Percentiles rank a stretch among this genome's conserved stretches.
These are phyloP conservation scores for Gentiana straminea DNA, from an alignment of 257 asterid genomes.

Conservation along the genomic window DNA sequence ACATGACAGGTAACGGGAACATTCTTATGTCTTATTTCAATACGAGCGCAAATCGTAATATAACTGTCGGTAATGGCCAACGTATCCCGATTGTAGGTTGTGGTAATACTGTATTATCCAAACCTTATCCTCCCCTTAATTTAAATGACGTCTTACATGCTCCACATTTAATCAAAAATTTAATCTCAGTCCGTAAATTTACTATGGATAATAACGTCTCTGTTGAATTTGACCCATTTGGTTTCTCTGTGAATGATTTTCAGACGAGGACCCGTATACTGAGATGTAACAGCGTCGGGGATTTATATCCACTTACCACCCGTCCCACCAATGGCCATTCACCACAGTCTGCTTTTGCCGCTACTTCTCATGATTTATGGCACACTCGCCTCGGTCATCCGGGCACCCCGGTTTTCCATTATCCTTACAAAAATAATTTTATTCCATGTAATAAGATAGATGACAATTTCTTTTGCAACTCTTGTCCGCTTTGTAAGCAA, in stretches of 20 bases:
- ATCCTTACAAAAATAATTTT: background rate
- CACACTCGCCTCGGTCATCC: conserved; percentile 13
- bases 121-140: background rate
- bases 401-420: background rate
- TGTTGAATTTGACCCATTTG: conserved; percentile 8
- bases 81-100: background rate
- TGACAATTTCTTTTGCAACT: background rate
- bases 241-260: conserved; percentile 2
- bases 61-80: conserved; percentile 14
- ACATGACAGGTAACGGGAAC: background rate
- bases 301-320: conserved; percentile 4
- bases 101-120: background rate
- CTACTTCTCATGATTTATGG: background rate
- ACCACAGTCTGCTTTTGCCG: background rate
- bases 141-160: conserved; percentile 4
- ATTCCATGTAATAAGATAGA: background rate
- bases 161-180: conserved; percentile 6
- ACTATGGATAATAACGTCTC: conserved; percentile 1
- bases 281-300: conserved; percentile 11
- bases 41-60: background rate
- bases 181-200: conserved; percentile 4
- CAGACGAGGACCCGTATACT: background rate
- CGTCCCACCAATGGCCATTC: background rate
- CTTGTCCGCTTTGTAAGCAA: too few relatives aligned
- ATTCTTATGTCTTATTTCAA: conserved; percentile 7